Percentiles rank a stretch among this genome's conserved stretches.
These are phyloP conservation scores for Aspergillus tanneri DNA, from an alignment of 2,329 filamentous ascomycete genomes.

Conservation along the genomic window DNA sequence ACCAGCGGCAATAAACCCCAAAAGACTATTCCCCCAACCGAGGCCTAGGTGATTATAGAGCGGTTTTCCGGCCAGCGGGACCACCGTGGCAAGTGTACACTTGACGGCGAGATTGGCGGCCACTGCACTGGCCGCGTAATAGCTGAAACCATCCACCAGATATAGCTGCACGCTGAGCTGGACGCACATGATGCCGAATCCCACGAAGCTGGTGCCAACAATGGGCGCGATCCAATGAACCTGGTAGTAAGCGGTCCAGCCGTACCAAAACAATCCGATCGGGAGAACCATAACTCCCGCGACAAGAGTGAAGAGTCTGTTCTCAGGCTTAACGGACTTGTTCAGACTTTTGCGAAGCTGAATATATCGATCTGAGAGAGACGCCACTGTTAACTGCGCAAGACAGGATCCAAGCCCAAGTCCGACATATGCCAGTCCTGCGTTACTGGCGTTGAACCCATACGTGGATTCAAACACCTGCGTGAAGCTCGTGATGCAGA, in stretches of 20 bases:
- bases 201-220: slow-evolving; percentile 24
- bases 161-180: background rate
- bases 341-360: background rate
- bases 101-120: background rate
- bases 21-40: background rate
- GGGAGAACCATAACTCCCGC: slow-evolving; percentile 1
- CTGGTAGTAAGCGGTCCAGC: slow-evolving; percentile 23
- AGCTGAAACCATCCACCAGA: background rate
- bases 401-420: slow-evolving; percentile 49
- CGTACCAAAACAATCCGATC: slow-evolving; percentile 14
- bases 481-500: slow-evolving; percentile 64
- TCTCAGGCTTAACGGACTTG: slow-evolving; percentile 6
- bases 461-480: slow-evolving; percentile 60
- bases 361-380: slow-evolving; percentile 10
- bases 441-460: slow-evolving; percentile 56
- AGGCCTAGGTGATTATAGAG: background rate
- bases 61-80: background rate
- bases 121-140: background rate
- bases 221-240: slow-evolving; percentile 26
- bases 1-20: background rate
- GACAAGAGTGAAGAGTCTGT: slow-evolving; percentile 5
- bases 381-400: slow-evolving; percentile 3
- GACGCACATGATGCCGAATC: slow-evolving; percentile 19
- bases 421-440: slow-evolving; percentile 60
- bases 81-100: background rate